Conservation (phyloP, 345 rosid species). For the Carallia brachiata region DNA sequence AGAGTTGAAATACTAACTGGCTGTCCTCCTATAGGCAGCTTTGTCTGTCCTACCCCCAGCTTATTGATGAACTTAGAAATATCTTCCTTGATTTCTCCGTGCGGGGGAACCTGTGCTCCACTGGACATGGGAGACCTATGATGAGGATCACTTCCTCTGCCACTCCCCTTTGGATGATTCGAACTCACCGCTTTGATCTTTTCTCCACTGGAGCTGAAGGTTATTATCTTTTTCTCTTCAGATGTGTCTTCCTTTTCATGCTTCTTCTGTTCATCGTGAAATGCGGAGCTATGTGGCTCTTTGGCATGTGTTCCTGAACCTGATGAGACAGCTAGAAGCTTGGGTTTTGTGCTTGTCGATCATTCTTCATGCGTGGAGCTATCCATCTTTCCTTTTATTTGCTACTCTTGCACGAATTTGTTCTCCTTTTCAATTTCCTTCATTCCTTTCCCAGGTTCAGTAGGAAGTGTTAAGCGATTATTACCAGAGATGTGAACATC, state of each 20-base stretch:
- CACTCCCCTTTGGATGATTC: slow-evolving; percentile 17
- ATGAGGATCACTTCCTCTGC: slow-evolving; percentile 14
- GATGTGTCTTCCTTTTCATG: slow-evolving; percentile 31
- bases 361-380: slow-evolving; percentile 26
- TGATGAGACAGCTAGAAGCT: slow-evolving; percentile 20
- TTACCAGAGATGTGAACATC: slow-evolving; percentile 6
- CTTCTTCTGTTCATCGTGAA: slow-evolving; percentile 23
- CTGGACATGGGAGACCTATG: slow-evolving; percentile 20
- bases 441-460: slow-evolving; percentile 12
- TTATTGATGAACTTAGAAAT: slow-evolving; percentile 50
- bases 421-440: slow-evolving; percentile 25
- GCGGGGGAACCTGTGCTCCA: slow-evolving; percentile 34
- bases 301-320: slow-evolving; percentile 14
- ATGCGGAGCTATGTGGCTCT: slow-evolving; percentile 20
- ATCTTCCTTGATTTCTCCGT: slow-evolving; percentile 58
- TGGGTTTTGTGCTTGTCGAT: slow-evolving; percentile 16
- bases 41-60: slow-evolving; percentile 42
- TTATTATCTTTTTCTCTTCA: slow-evolving; percentile 23
- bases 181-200: slow-evolving; percentile 31
- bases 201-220: slow-evolving; percentile 19
- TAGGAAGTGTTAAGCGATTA: not conserved
- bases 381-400: slow-evolving; percentile 22
- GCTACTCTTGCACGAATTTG: slow-evolving; percentile 15
- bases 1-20: slow-evolving; percentile 47
- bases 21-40: slow-evolving; percentile 41